Evolutionary conservation across 345 rosid species (phyloP).

Genomic region (Psidium friedrichsthalianum): DNA sequence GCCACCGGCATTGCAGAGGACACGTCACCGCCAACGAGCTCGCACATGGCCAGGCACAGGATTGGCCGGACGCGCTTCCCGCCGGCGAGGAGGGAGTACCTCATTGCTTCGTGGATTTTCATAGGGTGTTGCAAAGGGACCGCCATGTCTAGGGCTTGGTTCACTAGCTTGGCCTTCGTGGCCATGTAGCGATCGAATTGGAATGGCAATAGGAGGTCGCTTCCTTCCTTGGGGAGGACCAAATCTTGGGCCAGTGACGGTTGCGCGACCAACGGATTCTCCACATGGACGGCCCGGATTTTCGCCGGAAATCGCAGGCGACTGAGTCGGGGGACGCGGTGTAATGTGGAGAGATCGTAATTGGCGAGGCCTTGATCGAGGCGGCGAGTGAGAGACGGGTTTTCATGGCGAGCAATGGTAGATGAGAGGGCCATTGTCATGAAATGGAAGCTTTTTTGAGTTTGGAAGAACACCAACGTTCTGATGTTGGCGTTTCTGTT

Average conservation of each 20-base stretch:
- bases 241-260: neutral
- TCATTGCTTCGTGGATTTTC: constrained; percentile 55
- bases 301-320: neutral
- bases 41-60: constrained; percentile 55
- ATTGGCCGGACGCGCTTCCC: constrained; percentile 64
- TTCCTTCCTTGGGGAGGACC: neutral
- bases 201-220: neutral
- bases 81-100: constrained; percentile 52
- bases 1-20: constrained; percentile 39
- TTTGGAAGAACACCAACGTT: too few species aligned
- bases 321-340: neutral
- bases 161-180: constrained; percentile 18
- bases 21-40: constrained; percentile 46
- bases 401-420: neutral
- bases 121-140: constrained; percentile 31
- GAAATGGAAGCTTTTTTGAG: neutral
- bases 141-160: constrained; percentile 41
- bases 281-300: neutral
- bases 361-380: neutral
- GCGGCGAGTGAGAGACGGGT: neutral
- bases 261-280: neutral
- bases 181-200: constrained; percentile 19
- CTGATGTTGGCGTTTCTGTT: neutral
- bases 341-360: neutral
- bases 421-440: neutral